Evolutionary conservation across 2,329 filamentous ascomycete species (phyloP), one percentile per base, ranked within the genome.

Genomic region (Colletotrichum spinosum): DNA sequence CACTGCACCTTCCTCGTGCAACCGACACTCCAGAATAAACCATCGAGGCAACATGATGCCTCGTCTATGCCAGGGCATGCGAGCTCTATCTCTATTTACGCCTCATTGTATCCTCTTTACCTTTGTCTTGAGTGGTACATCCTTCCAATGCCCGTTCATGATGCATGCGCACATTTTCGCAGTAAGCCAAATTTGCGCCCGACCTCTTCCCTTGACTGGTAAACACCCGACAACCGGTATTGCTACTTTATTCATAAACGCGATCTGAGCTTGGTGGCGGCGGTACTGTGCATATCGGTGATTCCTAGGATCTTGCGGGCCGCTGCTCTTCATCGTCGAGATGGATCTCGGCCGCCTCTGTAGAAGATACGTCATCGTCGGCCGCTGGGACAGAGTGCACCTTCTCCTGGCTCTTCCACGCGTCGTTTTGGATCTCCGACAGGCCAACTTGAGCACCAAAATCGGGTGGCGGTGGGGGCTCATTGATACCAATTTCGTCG

Each of bases 281-380:
- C 17, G 10, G 5, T 15, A 25, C 12, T 34, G 33, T 13, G 25
- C 34, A 37, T 33, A 33, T 9, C 37, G 35, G 17, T 38, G 48
- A 34, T 38, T 37, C 41, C 54, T 64, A 64, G 12, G 60, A 38
- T 38, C 64, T 41, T 44, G 58, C 9, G 15, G 41, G 57, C 6
- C 57, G 65, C n/a, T 65, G 53, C 11, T 78, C 75, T 13, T 80
- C 77, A 51, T 80, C 80, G 45, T 81, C 81, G 17, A 85, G 70
- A 65, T 83, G 81, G 49, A 85, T 85, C 71, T 86, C 83, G 8
- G 82, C 74, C 7, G 83, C 83, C 45, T 82, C 81, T 38, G 82
- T 81, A 11, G 79, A 83, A 55, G 73, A 74, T 35, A 70, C 71
- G 34, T 80, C 79, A 33, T 72, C 75, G 13, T 74, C 75, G 35